These are phyloP conservation scores for Sclerotinia trifoliorum DNA, from an alignment of 2,329 filamentous ascomycete genomes.

Conservation along the genomic window DNA sequence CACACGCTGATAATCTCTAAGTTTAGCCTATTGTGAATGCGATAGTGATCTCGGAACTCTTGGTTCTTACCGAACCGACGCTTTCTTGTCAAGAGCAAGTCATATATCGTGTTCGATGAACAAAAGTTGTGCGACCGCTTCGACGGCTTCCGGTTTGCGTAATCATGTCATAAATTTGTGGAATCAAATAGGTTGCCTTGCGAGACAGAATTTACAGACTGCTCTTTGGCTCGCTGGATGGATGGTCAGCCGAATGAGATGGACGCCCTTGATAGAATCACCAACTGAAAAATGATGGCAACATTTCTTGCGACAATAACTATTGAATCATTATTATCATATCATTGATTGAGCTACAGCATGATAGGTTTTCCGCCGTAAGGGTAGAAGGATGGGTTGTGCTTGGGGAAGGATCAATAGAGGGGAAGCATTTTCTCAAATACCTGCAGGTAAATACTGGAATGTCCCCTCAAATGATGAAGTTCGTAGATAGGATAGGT, in stretches of 20 bases:
- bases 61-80: conserved; percentile 6
- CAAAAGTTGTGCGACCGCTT: conserved; percentile 13
- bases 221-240: conserved; percentile 7
- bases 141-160: conserved; percentile 12
- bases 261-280: conserved; percentile 13
- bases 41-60: neutral
- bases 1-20: neutral
- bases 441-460: neutral
- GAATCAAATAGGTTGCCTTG: conserved; percentile 9
- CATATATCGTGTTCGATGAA: conserved; percentile 16
- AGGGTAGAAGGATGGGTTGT: neutral
- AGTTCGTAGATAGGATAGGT: neutral
- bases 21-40: neutral
- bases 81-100: conserved; percentile 8
- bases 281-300: conserved; percentile 16
- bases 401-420: conserved; percentile 18
- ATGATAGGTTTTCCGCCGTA: neutral
- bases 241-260: conserved; percentile 8
- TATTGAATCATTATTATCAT: conserved; percentile 1
- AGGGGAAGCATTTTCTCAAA: neutral
- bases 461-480: neutral
- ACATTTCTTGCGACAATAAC: conserved; percentile 18
- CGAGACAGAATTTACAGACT: conserved; percentile 1
- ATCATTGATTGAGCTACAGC: neutral
- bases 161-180: conserved; percentile 19